A percentile compares a stretch with the other conserved stretches of the same genome.
phyloP scores from a whole-genome alignment of 164 flowering plant species.

The Macadamia integrifolia region DNA sequence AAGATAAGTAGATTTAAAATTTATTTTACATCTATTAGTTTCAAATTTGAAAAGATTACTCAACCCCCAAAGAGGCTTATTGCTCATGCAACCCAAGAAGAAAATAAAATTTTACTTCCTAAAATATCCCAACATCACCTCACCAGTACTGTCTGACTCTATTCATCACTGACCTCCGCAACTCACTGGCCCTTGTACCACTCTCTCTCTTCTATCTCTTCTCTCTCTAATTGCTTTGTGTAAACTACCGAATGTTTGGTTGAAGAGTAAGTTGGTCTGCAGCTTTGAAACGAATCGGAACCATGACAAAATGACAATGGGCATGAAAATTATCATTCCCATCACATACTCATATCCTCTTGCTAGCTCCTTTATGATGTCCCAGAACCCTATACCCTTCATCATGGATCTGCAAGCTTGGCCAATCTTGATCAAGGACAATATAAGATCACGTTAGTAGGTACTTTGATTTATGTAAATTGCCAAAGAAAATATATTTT shows the following conservation, averaged over 20 bases:
- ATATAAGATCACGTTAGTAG: constrained; percentile 1
- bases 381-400: constrained; percentile 61
- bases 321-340: constrained; percentile 79
- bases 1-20: too few species aligned
- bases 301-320: constrained; percentile 84
- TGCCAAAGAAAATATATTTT: too few species aligned
- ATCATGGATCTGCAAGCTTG: constrained; percentile 68
- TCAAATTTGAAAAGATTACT: too few species aligned
- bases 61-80: too few species aligned
- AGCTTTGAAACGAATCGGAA: constrained; percentile 93
- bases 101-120: too few species aligned
- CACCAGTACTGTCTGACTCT: too few species aligned
- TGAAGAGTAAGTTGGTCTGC: constrained; percentile 90
- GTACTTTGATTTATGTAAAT: neutral
- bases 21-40: too few species aligned
- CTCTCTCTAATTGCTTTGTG: constrained; percentile 90
- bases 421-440: constrained; percentile 45
- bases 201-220: constrained; percentile 27
- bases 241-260: constrained; percentile 97
- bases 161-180: too few species aligned
- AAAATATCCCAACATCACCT: too few species aligned
- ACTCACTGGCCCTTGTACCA: too few species aligned
- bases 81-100: too few species aligned
- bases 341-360: constrained; percentile 83
- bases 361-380: constrained; percentile 75